phyloP scores from a whole-genome alignment of 1,139 yeast species.

The Lodderomyces parapsilosis region DNA sequence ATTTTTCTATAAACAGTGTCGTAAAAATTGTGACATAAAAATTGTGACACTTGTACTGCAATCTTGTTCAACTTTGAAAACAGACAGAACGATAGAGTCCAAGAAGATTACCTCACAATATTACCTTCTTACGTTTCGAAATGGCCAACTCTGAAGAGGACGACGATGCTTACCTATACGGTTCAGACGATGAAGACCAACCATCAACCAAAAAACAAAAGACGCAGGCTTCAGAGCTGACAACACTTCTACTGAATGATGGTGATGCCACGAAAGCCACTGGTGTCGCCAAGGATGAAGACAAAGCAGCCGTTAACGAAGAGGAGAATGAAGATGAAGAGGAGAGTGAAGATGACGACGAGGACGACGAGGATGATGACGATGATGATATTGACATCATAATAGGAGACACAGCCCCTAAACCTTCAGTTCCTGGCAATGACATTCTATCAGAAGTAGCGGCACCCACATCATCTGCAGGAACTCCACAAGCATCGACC shows the following conservation, averaged over 20 bases:
- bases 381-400: constrained; percentile 50
- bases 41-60: too few species aligned
- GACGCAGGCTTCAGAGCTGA: constrained; percentile 10
- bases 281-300: constrained; percentile 2
- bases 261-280: constrained; percentile 13
- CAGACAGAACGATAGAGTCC: too few species aligned
- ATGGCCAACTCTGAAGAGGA: constrained; percentile 48
- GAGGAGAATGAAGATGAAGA: constrained; percentile 26
- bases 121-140: too few species aligned
- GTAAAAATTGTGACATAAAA: too few species aligned
- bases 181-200: constrained; percentile 54
- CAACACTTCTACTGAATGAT: background rate
- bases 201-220: constrained; percentile 13
- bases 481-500: constrained; percentile 12
- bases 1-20: background rate
- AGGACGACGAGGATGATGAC: constrained; percentile 32
- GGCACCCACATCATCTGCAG: constrained; percentile 46
- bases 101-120: too few species aligned
- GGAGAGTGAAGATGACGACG: constrained; percentile 34
- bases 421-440: constrained; percentile 23
- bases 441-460: constrained; percentile 22
- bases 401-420: constrained; percentile 25
- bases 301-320: constrained; percentile 11
- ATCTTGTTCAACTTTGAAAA: too few species aligned
- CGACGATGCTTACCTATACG: constrained; percentile 84